Conservation (phyloP, 2,329 filamentous ascomycete species). For the Fusarium sp. region DNA sequence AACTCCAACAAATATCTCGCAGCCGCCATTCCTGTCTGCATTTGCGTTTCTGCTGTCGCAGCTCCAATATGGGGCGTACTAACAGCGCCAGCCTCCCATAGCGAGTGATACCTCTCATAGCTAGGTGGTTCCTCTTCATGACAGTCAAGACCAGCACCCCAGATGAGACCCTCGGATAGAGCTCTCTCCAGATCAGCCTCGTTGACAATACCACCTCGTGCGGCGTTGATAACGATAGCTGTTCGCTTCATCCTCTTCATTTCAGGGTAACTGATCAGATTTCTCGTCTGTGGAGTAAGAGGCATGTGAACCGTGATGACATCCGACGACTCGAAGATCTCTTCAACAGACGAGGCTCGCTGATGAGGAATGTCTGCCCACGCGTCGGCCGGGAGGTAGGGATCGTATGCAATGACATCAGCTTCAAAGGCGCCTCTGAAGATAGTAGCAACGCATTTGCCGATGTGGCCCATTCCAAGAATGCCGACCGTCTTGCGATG, state of each 20-base stretch:
- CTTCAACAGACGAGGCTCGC: constrained; percentile 44
- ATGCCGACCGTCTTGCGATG: constrained; percentile 49
- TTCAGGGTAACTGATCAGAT: constrained; percentile 46
- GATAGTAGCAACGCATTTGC: constrained; percentile 48
- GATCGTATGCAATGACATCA: constrained; percentile 50
- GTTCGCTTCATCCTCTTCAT: constrained; percentile 49
- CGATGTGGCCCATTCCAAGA: constrained; percentile 53
- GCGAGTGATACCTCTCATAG: constrained; percentile 44
- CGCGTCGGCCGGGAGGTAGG: constrained; percentile 44
- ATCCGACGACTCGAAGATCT: constrained; percentile 47
- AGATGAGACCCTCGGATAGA: constrained; percentile 47
- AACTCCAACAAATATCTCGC: constrained; percentile 37
- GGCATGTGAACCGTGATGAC: constrained; percentile 52
- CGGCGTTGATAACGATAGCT: constrained; percentile 53
- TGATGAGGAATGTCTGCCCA: constrained; percentile 48
- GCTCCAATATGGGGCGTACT: constrained; percentile 59
- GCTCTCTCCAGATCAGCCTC: constrained; percentile 47
- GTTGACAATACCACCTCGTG: constrained; percentile 52
- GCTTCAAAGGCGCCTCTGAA: constrained; percentile 50
- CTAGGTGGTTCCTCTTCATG: constrained; percentile 52
- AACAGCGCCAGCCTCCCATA: constrained; percentile 50
- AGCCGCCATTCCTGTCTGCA: constrained; percentile 43
- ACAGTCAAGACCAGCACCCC: constrained; percentile 53
- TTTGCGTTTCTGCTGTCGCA: constrained; percentile 49
- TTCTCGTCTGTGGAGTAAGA: constrained; percentile 45